These are phyloP conservation scores for Miscanthus sacchariflorus DNA, from an alignment of 202 grass and related monocot genomes.

Conservation along the genomic window DNA sequence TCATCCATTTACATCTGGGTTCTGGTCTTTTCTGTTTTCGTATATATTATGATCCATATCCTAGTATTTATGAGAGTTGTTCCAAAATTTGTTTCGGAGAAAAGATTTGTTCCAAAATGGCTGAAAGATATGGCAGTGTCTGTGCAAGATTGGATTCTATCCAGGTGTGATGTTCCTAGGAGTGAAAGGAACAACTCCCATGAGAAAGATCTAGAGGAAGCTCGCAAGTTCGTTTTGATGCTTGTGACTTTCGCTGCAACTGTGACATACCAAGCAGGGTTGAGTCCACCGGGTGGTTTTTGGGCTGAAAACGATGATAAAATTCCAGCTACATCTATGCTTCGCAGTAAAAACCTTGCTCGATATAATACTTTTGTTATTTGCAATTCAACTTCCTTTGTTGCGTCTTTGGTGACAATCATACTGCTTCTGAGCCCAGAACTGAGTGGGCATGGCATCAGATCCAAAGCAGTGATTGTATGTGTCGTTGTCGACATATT, in stretches of 20 bases:
- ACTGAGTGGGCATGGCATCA: constrained; percentile 50
- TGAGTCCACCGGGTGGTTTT: constrained; percentile 51
- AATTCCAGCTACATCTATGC: constrained; percentile 41
- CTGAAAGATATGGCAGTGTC: background rate
- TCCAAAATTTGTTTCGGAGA: background rate
- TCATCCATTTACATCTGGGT: constrained; percentile 59
- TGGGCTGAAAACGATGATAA: constrained; percentile 50
- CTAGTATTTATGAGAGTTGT: constrained; percentile 27
- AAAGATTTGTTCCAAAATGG: constrained; percentile 6
- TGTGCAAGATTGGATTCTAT: background rate
- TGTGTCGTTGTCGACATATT: constrained; percentile 48
- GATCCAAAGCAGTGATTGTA: constrained; percentile 31
- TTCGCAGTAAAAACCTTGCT: constrained; percentile 20
- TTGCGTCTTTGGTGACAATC: constrained; percentile 62
- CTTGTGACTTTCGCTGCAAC: constrained; percentile 45
- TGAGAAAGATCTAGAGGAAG: constrained; percentile 4
- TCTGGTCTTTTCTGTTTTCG: constrained; percentile 51
- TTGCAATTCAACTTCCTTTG: constrained; percentile 60
- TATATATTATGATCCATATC: constrained; percentile 52
- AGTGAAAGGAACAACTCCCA: background rate
- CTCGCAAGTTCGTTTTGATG: constrained; percentile 52
- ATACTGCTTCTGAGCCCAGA: constrained; percentile 61
- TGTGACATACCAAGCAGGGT: constrained; percentile 56
- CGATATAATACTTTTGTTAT: constrained; percentile 45
- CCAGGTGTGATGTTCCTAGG: background rate